Base-by-base conservation (phyloP, 805 yeast genomes). In the Yarrowia sp. region DNA sequence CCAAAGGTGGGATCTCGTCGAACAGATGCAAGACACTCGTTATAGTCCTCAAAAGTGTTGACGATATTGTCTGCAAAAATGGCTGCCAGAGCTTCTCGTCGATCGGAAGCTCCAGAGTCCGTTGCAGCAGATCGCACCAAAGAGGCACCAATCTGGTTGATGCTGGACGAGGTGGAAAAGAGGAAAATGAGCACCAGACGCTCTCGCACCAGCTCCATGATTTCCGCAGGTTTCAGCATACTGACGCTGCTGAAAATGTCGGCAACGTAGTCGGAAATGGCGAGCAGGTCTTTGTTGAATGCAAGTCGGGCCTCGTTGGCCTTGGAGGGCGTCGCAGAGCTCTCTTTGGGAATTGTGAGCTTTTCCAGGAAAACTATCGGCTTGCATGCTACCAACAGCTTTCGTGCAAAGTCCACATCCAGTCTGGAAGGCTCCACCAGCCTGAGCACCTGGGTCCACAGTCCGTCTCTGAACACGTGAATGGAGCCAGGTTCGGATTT, bases 81-180 rank as follows among this genome's bases (percentile, higher is more conserved):
- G 4, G 80, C 81, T 52, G 80, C 83, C n/a, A 90, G 79, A 36
- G 92, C 90, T 73, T 89, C 96, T 36, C 84, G 76, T 70, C 97
- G 82, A 17, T 92, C 97, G 64, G 84, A 86, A 14, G 86, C 89
- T 73, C 91, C 96, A 73, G 83, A 88, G 35, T 54, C 61, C 5
- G 61, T 46, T 16, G 61, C 61, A 0, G 56, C 56, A 17, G 43
- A 28, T 46, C 56, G 24, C 12, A 61, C 44, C 1, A 61, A 17
- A 46, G 64, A 44, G 14, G 56, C 46, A 46, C 51, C 63, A 22
- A 22, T 30, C 51, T 41, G 51, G 51, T 58, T 58, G 49, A 58
- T 41, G 22, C 32, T 24, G 35, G 28, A 2, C 2, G 49, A 41
- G 7, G 49, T 41, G n/a, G 63, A 28, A 30, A 41, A 58, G 17